Base-by-base conservation (phyloP, 2,329 filamentous ascomycete species). In the Pseudogymnoascus sp. region DNA sequence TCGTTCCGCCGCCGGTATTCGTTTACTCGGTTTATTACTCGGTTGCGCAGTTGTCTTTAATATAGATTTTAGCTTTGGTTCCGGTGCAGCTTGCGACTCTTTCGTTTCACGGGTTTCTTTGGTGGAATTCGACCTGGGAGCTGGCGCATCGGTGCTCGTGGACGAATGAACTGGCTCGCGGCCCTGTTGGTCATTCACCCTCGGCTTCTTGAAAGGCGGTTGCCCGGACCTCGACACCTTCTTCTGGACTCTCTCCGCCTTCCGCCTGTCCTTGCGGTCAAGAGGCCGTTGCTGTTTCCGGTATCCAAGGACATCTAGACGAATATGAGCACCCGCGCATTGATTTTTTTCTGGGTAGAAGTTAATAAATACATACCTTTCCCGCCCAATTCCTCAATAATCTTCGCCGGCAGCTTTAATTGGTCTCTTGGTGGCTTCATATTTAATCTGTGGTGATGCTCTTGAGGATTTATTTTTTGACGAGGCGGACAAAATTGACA, bases 361-460 rank as follows among this genome's bases (percentile, higher is more conserved):
- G 28, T 57, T 48, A 26, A 8, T 18, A 33, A 26, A 15, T 37
- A 52, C 23, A 61, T 64, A 71, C 70, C 66, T 61, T 73, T 67
- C 18, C 68, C 67, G 15, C 72, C 76, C 15, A 81, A 67, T 65
- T 79, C 72, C 58, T 75, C 74, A 34, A 80, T 70, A 5, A 81
- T 66, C 33, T 71, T 67, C 23, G 71, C 71, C 2, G 78, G 77
- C 4, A 80, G 68, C 41, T 74, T 71, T 15, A 78, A 70, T 58
- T 71, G 71, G 57, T 71, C 74, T 30, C 70, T 70, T 35, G 63
- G 64, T 34, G 65, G 63, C 10, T 8, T 15, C 55, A 57, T 57
- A 13, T 57, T 57, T 26, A 26, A 8, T 57, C 8, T 19, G 55
- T 35, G 30, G 12, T 57, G 55, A 33, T 35, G 5, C 30, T 37